Percentiles rank a stretch among this genome's conserved stretches.
Conservation (phyloP, 1,139 yeast species). For the Geotrichum restrictum region DNA sequence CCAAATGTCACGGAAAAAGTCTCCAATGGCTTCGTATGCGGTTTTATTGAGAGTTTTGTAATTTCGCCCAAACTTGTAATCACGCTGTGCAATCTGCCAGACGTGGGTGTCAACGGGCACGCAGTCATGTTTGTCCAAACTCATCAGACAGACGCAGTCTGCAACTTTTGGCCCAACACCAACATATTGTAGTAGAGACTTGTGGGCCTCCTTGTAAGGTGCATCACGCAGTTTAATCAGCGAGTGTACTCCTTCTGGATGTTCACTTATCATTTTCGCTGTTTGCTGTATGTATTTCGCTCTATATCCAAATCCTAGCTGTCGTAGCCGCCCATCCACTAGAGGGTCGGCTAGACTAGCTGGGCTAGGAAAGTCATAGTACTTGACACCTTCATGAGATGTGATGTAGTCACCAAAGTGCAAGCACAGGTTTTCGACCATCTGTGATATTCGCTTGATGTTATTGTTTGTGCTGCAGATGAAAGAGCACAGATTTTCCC, state of each 20-base stretch:
- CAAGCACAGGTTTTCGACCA: conserved; percentile 78
- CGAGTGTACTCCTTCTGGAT: conserved; percentile 26
- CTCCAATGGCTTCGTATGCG: conserved; percentile 59
- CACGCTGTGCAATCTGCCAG: conserved; percentile 83
- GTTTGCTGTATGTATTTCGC: conserved; percentile 85
- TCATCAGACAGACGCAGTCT: conserved; percentile 90
- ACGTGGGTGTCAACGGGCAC: conserved; percentile 98
- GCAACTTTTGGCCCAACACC: conserved; percentile 99
- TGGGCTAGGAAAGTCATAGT: conserved; percentile 75
- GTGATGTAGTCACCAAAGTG: conserved; percentile 66
- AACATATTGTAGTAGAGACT: conserved; percentile 58
- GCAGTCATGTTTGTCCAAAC: conserved; percentile 78
- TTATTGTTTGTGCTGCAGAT: conserved; percentile 96
- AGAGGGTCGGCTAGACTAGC: conserved; percentile 44
- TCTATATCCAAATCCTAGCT: conserved; percentile 82
- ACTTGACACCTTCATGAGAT: conserved; percentile 52
- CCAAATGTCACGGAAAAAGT: conserved; percentile 65
- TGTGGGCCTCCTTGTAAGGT: conserved; percentile 58
- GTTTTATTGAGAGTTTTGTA: conserved; percentile 50
- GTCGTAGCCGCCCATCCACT: conserved; percentile 47
- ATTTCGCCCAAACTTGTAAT: conserved; percentile 55
- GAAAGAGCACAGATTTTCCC: conserved; percentile 88
- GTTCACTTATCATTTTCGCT: conserved; percentile 48
- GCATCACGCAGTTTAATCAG: conserved; percentile 39
- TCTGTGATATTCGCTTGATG: conserved; percentile 84